phyloP scores from a whole-genome alignment of 116 monocot genomes.

The Dioscorea cayenensis region DNA sequence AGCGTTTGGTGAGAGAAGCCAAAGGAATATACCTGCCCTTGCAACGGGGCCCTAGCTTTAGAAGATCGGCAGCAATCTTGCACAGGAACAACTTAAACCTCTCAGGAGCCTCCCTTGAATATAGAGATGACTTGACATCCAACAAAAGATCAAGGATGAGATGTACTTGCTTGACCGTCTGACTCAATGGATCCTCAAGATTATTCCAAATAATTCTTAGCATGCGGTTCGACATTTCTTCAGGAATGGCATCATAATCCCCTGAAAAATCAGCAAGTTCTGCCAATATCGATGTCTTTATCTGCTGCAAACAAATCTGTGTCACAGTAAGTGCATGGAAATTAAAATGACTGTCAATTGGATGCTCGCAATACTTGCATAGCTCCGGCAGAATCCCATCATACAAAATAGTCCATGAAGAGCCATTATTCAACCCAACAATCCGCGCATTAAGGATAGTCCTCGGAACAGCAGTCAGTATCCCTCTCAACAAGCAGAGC shows the following conservation, averaged over 20 bases:
- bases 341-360: constrained; percentile 97
- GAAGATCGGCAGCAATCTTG: constrained; percentile 58
- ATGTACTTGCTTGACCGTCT: constrained; percentile 96
- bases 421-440: constrained; percentile 7
- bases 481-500: constrained; percentile 92
- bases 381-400: constrained; percentile 86
- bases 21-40: constrained; percentile 94
- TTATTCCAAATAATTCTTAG: constrained; percentile 94
- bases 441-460: constrained; percentile 41
- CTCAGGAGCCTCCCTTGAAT: constrained; percentile 20
- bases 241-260: constrained; percentile 55
- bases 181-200: constrained; percentile 90
- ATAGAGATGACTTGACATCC: constrained; percentile 56
- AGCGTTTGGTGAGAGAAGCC: constrained; percentile 72
- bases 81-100: constrained; percentile 25
- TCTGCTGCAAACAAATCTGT: constrained; percentile 97
- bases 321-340: constrained; percentile 96
- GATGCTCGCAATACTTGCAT: constrained; percentile 81
- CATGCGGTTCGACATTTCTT: constrained; percentile 45
- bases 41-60: constrained; percentile 64
- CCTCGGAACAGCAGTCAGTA: constrained; percentile 80
- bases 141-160: constrained; percentile 93
- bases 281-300: constrained; percentile 64
- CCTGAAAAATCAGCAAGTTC: constrained; percentile 37
- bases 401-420: constrained; percentile 64